A percentile compares a stretch with the other conserved stretches of the same genome.
Conservation (phyloP, 2,329 filamentous ascomycete species). For the Colletotrichum somersetense region DNA sequence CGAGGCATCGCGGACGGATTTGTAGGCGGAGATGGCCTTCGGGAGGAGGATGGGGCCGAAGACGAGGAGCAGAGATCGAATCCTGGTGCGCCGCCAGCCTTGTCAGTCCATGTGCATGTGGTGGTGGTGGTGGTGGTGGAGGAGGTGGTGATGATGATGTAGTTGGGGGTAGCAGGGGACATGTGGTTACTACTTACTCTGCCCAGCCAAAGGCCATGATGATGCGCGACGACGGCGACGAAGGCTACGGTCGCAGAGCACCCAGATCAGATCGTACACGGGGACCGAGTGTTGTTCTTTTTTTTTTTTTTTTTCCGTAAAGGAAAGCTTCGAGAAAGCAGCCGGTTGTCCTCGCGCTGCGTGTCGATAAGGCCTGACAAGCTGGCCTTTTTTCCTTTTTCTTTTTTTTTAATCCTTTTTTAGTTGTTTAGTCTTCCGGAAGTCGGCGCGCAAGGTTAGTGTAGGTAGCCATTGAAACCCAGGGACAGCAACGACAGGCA, state of each 20-base stretch:
- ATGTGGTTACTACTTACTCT: constrained; percentile 38
- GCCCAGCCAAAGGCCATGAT: constrained; percentile 45
- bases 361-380: constrained; percentile 27
- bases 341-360: not conserved
- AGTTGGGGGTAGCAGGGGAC: not conserved
- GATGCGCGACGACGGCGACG: constrained; percentile 17
- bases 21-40: constrained; percentile 74
- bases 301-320: not conserved
- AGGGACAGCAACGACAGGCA: not conserved
- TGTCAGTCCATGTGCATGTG: not conserved
- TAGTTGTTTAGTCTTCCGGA: not conserved
- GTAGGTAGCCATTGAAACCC: constrained; percentile 1
- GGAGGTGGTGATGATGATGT: not conserved
- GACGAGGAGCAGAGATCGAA: constrained; percentile 69
- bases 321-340: not conserved
- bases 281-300: not conserved
- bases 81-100: constrained; percentile 49
- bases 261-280: not conserved
- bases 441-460: constrained; percentile 23
- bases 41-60: constrained; percentile 81
- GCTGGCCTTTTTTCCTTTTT: not conserved
- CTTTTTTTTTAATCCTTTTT: not conserved
- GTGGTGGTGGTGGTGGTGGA: not conserved
- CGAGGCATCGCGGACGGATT: constrained; percentile 62
- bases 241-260: not conserved